Evolutionary conservation across 805 yeast genomes (phyloP), one percentile per base, ranked within the genome.

Genomic region (Metschnikowia lachancei): DNA sequence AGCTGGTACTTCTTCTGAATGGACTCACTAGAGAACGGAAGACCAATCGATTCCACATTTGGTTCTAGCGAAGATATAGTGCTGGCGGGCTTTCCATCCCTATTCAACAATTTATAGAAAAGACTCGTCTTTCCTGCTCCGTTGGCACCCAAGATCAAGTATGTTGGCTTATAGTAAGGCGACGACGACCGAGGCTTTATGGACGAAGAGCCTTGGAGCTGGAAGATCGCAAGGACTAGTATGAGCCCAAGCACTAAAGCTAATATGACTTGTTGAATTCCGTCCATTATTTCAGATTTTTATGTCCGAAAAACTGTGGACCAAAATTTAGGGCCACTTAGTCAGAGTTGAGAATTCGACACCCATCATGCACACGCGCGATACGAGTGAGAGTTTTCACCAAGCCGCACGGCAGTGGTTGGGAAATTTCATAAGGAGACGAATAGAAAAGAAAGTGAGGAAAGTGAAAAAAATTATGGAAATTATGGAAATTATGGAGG

Each of bases 121-220:
- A 85, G 67, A 2, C 78, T 54, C 5, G 94, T 85, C 61, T 87
- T 87, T 4, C 94, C 94, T 31, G 81, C 66, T 31, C 74, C 73
- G 13, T 81, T 74, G 28, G 84, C 81, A 0, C 95, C 95, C 28
- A 79, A 71, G 20, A 87, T 74, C 41, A 85, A 65, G 52, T 81
- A 77, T 1, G 86, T 77, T 8, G 88, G 86, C 42, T 65, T 67
- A 45, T 59, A 64, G 52, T 50, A 45, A 11, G 45, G 39, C 18
- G 55, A 52, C n/a, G 43, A 28, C 3, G 43, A 38, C 20, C 36
- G 20, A 9, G 40, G 28, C 12, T 39, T 36, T 18, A 8, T n/a
- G 22, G 41, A 32, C 7, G 45, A 22, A 36, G 41, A 16, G n/a
- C 31, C 30, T 5, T 49, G 40, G 34, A 35, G 38, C 43, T 43